Evolutionary conservation across 1,284 basidiomycete genomes (phyloP), one percentile per base, ranked within the genome.

Genomic region (Calocybe gambosa): DNA sequence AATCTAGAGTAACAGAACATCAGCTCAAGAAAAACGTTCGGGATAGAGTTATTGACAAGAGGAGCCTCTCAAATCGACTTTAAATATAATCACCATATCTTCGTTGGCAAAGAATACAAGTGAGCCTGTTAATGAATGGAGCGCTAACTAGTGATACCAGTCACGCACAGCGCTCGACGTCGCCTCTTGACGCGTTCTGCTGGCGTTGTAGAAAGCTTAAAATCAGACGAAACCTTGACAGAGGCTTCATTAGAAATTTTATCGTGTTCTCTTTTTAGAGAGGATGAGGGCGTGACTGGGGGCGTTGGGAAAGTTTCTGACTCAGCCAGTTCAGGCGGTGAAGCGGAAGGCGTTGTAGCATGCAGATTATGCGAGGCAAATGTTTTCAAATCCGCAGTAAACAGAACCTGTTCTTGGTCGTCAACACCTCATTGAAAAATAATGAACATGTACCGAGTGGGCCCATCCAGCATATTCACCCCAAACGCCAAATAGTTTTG

Each of bases 401-500:
- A 79, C 21, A 79, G 60, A 3, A 85, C 77, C 81, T 85, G 43
- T n/a, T 34, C 10, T 15, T 4, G 15, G 3, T 42, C 39, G n/a
- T 25, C 38, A 46, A 37, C 37, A 23, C 15, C 28, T 10, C 36
- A 42, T 39, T 33, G 15, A 25, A 18, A 25, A 18, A 33, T 12
- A 15, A 35, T 19, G 10, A 9, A 39, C 16, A 59, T 73, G 47
- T 52, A 94, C 91, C 1, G 89, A 86, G 63, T 97, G 93, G 0
- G 88, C 88, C 93, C 93, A 95, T 4, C 93, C 93, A 4, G 91
- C 92, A 60, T 88, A 82, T 0, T 82, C 73, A 7, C 90, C 91
- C 92, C 92, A 95, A 1, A 82, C 72, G 0, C 67, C 61, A 0
- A 70, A 59, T 1, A 96, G 67, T 58, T 80, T 88, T 2, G 61